Percentiles rank a stretch among this genome's conserved stretches.
Conservation (phyloP, 2,329 filamentous ascomycete species). For the Albifimbria verrucaria region DNA sequence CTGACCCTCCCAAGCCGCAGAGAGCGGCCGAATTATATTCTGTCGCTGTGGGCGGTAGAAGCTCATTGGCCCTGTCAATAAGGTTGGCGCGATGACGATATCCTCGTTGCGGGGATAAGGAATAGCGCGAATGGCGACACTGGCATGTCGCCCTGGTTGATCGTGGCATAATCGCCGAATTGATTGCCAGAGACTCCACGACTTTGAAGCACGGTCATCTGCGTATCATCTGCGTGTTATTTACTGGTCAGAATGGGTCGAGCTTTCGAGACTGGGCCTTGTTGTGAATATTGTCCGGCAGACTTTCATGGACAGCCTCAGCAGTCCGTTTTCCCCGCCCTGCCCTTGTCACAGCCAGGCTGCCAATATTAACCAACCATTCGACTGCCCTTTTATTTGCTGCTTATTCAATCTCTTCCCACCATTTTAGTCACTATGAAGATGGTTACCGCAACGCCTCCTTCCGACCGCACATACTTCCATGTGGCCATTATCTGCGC, state of each 20-base stretch:
- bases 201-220: slow-evolving; percentile 2
- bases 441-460: background rate
- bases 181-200: slow-evolving; percentile 7
- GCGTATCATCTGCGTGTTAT: background rate
- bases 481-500: slow-evolving; percentile 24
- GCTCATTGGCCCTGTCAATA: slow-evolving; percentile 2
- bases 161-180: background rate
- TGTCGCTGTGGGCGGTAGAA: slow-evolving; percentile 1
- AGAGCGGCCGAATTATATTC: slow-evolving; percentile 10
- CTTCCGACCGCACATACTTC: slow-evolving; percentile 9
- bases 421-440: too few relatives aligned
- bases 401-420: too few relatives aligned
- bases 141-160: slow-evolving; percentile 2
- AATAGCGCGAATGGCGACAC: slow-evolving; percentile 1
- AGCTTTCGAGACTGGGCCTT: background rate
- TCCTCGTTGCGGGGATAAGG: slow-evolving; percentile 14
- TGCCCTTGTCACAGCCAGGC: too few relatives aligned
- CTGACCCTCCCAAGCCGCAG: slow-evolving; percentile 13
- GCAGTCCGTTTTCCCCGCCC: too few relatives aligned
- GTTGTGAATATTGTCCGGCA: background rate
- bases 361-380: too few relatives aligned
- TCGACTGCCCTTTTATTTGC: too few relatives aligned
- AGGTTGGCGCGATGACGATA: slow-evolving; percentile 7
- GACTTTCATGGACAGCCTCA: too few relatives aligned
- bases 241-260: background rate